Evolutionary conservation across 352 stramenopile genomes (phyloP), one percentile per base, ranked within the genome.

Genomic region (Chrysophaeum taylorii): DNA sequence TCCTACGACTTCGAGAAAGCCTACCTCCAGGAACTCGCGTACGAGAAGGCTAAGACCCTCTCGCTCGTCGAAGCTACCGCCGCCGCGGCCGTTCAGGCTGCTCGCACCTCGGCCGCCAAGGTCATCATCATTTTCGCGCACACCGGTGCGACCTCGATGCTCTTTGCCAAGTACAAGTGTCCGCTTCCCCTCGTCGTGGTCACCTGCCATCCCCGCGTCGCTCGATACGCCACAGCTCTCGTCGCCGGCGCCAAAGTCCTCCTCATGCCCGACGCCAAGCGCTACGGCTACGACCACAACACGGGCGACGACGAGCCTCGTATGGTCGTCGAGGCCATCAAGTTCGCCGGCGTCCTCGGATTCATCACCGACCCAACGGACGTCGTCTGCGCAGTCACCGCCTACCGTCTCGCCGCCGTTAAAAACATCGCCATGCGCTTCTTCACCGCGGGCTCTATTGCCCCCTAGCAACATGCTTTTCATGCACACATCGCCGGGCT

Each of bases 1-100:
- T 27, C 71, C 14, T 60, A 33, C 18, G 48, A 60, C 18, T 60
- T 33, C 48, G 25, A n/a, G 5, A 21, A 5, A 5, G 48, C 48
- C 25, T 60, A 60, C 25, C 18, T 33, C 9, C 25, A n/a, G 18
- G 48, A 60, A 21, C 25, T 60, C 18, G 48, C 48, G 48, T 9
- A 25, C 18, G 25, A 60, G 48, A 23, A 5, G 21, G 48, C 18
- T 4, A 18, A 60, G 48, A 9, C 39, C 12, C 50, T 85, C 33
- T 52, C 71, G 2, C 37, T 61, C 27, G 68, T 62, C 18, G 94
- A 98, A 76, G 92, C 92, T 23, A 95, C 98, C 68, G 93, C 91
- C 18, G 96, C 88, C 39, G 97, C 94, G 12, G 94, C 94, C 69
- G 93, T 98, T 48, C 98, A 98, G 82, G 98, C 93, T 27, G 90